Evolutionary conservation across 2,329 filamentous ascomycete species (phyloP).

Genomic region (Aspergillus chevalieri): DNA sequence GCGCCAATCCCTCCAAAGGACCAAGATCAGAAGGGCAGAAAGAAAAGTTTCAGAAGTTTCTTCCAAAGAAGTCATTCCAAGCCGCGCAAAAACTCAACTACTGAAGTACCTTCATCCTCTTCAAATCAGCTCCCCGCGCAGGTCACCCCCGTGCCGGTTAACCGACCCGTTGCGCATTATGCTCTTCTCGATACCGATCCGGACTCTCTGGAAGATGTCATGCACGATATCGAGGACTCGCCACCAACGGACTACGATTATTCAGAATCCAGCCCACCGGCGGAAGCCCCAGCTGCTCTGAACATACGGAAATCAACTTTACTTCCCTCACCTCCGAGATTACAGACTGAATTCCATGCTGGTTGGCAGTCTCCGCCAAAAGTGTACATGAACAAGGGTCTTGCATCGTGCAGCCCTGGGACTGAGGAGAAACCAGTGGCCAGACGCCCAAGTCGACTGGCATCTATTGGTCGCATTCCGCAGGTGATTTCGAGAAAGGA

Average conservation of each 20-base stretch:
- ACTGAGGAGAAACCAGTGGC: constrained; percentile 15
- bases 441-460: constrained; percentile 58
- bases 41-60: constrained; percentile 47
- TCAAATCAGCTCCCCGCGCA: constrained; percentile 34
- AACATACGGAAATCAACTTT: constrained; percentile 35
- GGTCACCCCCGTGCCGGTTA: constrained; percentile 31
- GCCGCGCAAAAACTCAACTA: constrained; percentile 19
- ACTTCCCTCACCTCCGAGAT: constrained; percentile 37
- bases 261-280: constrained; percentile 7
- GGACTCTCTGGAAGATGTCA: constrained; percentile 35
- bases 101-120: constrained; percentile 10
- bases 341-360: constrained; percentile 26
- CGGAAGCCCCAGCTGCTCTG: constrained; percentile 22
- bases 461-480: constrained; percentile 80
- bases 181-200: constrained; percentile 48
- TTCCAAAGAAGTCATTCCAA: constrained; percentile 44
- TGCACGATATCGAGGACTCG: constrained; percentile 33
- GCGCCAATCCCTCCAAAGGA: constrained; percentile 3
- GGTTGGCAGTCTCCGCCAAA: constrained; percentile 29
- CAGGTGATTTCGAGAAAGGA: constrained; percentile 64
- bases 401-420: constrained; percentile 8
- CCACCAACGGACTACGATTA: constrained; percentile 33
- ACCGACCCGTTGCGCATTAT: constrained; percentile 52
- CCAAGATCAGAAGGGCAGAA: constrained; percentile 17
- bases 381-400: constrained; percentile 30